Base-by-base conservation (phyloP, 495 filamentous ascomycete species). In the Aspergillus ostianus region DNA sequence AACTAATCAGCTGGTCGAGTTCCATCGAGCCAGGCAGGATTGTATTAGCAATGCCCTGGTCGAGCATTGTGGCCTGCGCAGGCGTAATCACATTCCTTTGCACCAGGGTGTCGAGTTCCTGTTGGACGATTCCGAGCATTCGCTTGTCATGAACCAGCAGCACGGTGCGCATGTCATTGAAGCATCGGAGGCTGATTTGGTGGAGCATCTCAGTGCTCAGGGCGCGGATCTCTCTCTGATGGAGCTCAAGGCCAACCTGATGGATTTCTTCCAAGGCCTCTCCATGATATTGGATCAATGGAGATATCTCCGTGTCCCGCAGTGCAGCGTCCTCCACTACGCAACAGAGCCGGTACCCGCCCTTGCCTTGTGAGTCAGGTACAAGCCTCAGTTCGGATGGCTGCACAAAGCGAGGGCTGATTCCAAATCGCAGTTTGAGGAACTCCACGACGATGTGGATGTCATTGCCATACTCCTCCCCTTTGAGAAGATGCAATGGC, bases 131-230 rank as follows among this genome's bases (percentile, higher is more conserved):
- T 8, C 76, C 75, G 2, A 81, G 63, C 68, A 81, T 76, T 4
- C 78, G 67, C 62, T 81, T 81, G 54, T 80, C 78, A 56, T 80
- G 78, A 9, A 68, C 64, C 4, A 81, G 67, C 4, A 76, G 66
- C 8, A 81, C 65, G 10, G 72, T 76, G 8, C 77, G 70, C 46
- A 81, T 65, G 54, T 81, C 75, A 41, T 81, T 80, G 51, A 71
- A 72, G 56, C 77, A 76, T 6, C 69, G 58, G 7, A 67, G 36
- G 12, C 65, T 67, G 18, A 79, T 19, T 20, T 76, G 63, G 0
- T 58, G 69, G 8, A 69, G 61, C 49, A 77, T 63, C 19, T 78
- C 70, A 0, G 54, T 50, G 4, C 32, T 9, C 3, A 81, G 36
- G 13, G 44, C 60, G 27, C 54, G 56, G 6, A 81, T 48, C 58